These are phyloP conservation scores for Clitopilus passeckerianus DNA, from an alignment of 768 basidiomycete species.

Conservation along the genomic window DNA sequence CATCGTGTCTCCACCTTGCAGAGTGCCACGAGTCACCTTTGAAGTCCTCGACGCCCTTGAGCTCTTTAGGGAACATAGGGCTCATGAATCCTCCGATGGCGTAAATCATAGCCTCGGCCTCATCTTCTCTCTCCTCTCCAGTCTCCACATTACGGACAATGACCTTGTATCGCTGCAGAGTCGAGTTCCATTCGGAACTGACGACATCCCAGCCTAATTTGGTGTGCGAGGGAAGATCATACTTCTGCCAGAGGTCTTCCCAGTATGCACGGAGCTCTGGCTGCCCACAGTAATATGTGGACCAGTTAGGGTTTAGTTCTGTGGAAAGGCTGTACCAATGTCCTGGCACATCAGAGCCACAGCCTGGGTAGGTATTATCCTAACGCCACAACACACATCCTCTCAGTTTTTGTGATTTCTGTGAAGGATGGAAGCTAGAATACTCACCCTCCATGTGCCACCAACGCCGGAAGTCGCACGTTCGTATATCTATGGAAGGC, in stretches of 20 bases:
- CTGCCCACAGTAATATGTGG: slow-evolving; percentile 38
- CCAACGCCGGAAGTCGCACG: slow-evolving; percentile 32
- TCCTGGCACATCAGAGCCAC: slow-evolving; percentile 50
- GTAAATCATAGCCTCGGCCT: slow-evolving; percentile 42
- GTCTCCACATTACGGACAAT: slow-evolving; percentile 29
- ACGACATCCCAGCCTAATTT: slow-evolving; percentile 35
- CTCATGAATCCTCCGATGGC: slow-evolving; percentile 48
- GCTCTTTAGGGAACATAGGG: slow-evolving; percentile 38
- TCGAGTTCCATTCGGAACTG: slow-evolving; percentile 40
- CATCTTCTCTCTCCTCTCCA: slow-evolving; percentile 25
- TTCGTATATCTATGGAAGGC: slow-evolving; percentile 44
- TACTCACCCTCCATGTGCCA: slow-evolving; percentile 50
- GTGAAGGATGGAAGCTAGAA: background rate
- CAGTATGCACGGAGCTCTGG: slow-evolving; percentile 49
- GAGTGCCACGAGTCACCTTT: slow-evolving; percentile 51
- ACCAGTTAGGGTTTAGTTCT: slow-evolving; percentile 50
- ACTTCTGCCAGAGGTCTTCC: slow-evolving; percentile 39
- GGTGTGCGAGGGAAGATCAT: slow-evolving; percentile 36
- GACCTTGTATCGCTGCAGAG: slow-evolving; percentile 35
- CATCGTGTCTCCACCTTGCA: slow-evolving; percentile 49
- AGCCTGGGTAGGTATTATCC: slow-evolving; percentile 57
- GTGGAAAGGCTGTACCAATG: slow-evolving; percentile 54
- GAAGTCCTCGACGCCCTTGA: slow-evolving; percentile 40
- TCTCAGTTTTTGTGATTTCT: background rate
- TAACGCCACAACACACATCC: slow-evolving; percentile 12